Evolutionary conservation across 2,329 filamentous ascomycete species (phyloP).

Genomic region (Fusarium torulosum): DNA sequence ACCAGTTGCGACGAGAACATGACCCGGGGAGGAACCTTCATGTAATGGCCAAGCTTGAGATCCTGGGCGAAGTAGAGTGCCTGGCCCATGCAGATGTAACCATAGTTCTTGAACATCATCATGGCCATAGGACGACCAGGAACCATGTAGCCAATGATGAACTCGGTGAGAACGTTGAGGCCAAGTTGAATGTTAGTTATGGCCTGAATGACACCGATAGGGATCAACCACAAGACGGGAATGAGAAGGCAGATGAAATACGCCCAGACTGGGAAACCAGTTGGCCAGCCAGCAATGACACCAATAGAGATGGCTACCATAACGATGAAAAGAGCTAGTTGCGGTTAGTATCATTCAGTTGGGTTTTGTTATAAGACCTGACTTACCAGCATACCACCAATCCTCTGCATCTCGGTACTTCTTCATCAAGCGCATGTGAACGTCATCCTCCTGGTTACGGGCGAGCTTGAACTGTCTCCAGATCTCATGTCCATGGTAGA

Average conservation of each 20-base stretch:
- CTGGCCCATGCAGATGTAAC: conserved; percentile 76
- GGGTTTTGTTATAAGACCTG: conserved; percentile 50
- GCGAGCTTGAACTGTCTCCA: conserved; percentile 67
- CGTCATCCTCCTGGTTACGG: conserved; percentile 68
- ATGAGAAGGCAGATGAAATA: conserved; percentile 69
- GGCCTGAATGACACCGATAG: conserved; percentile 71
- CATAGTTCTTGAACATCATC: conserved; percentile 84
- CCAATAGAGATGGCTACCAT: conserved; percentile 68
- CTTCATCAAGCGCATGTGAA: conserved; percentile 72
- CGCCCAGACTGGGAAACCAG: conserved; percentile 69
- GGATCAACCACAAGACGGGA: conserved; percentile 69
- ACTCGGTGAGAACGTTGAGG: conserved; percentile 79
- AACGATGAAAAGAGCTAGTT: conserved; percentile 60
- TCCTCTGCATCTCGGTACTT: conserved; percentile 70
- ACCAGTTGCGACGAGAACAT: conserved; percentile 72
- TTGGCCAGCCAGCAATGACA: conserved; percentile 67
- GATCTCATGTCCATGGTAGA: conserved; percentile 69
- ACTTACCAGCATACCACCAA: conserved; percentile 69
- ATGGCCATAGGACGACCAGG: conserved; percentile 77
- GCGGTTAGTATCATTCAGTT: conserved; percentile 23
- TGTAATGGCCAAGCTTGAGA: conserved; percentile 77
- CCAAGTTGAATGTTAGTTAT: conserved; percentile 74
- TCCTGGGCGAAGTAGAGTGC: conserved; percentile 75
- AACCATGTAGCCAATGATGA: conserved; percentile 79
- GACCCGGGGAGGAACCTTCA: conserved; percentile 72